These are phyloP conservation scores for Ustilago cynodontis DNA, from an alignment of 1,284 basidiomycete species.

Conservation along the genomic window DNA sequence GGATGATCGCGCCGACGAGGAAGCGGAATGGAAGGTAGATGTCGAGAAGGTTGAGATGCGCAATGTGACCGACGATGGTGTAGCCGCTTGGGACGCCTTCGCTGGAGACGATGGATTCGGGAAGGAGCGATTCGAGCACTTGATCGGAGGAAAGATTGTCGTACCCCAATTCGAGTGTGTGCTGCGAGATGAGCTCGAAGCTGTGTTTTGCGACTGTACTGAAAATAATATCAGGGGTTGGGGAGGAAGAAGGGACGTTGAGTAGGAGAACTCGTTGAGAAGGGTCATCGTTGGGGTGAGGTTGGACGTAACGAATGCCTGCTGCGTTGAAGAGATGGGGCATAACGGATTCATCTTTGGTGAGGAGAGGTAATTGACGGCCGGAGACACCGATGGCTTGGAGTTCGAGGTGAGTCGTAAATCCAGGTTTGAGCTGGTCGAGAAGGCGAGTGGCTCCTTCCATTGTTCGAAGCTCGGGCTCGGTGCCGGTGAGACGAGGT, in stretches of 20 bases:
- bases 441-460: conserved; percentile 27
- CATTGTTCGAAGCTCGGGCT: conserved; percentile 28
- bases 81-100: conserved; percentile 88
- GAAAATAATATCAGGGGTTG: conserved; percentile 27
- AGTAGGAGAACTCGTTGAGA: conserved; percentile 39
- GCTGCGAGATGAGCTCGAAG: conserved; percentile 13
- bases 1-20: conserved; percentile 88
- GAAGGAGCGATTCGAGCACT: conserved; percentile 44
- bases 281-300: conserved; percentile 37
- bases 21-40: conserved; percentile 92
- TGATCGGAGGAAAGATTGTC: conserved; percentile 46
- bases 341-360: conserved; percentile 27
- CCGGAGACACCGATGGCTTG: conserved; percentile 40
- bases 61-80: conserved; percentile 88
- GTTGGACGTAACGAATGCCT: conserved; percentile 44
- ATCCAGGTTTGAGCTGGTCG: conserved; percentile 31
- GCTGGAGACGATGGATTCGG: conserved; percentile 20
- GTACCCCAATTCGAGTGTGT: conserved; percentile 29
- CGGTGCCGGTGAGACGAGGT: conserved; percentile 24
- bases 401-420: conserved; percentile 24
- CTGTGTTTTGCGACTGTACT: conserved; percentile 8
- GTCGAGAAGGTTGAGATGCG: conserved; percentile 88
- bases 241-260: conserved; percentile 26
- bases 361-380: conserved; percentile 30
- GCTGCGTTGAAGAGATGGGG: conserved; percentile 43